These are phyloP conservation scores for Corynascus novoguineensis DNA, from an alignment of 495 filamentous ascomycete genomes.

Conservation along the genomic window DNA sequence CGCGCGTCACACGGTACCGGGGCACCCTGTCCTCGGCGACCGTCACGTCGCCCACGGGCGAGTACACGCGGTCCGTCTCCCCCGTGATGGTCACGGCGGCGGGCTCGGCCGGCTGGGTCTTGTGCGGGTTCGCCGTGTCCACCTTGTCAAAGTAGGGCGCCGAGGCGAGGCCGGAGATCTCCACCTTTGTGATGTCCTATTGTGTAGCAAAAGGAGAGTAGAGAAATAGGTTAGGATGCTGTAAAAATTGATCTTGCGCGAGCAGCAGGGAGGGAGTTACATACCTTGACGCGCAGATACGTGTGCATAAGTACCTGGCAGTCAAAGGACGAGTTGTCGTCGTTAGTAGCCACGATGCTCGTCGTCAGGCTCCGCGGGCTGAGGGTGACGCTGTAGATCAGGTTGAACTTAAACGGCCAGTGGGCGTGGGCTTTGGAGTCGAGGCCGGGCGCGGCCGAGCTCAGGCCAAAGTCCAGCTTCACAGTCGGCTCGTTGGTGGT, in stretches of 20 bases:
- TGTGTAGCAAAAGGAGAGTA: neutral
- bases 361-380: conserved; percentile 69
- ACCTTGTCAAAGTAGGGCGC: conserved; percentile 80
- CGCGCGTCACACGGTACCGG: conserved; percentile 65
- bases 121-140: conserved; percentile 48
- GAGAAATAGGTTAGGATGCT: neutral
- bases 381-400: conserved; percentile 90
- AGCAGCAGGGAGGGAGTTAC: conserved; percentile 13
- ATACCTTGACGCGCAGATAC: conserved; percentile 75
- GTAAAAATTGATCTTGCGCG: too few relatives aligned
- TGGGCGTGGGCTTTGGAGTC: conserved; percentile 54
- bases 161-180: conserved; percentile 65
- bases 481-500: conserved; percentile 54
- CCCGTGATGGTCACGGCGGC: conserved; percentile 53
- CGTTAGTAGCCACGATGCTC: conserved; percentile 80
- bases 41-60: conserved; percentile 42
- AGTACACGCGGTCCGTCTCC: conserved; percentile 74
- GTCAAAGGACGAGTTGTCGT: conserved; percentile 72
- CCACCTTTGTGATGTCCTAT: conserved; percentile 68
- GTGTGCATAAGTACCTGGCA: conserved; percentile 91
- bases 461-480: conserved; percentile 93
- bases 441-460: conserved; percentile 52
- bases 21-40: conserved; percentile 57
- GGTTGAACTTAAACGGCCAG: conserved; percentile 80
- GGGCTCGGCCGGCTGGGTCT: conserved; percentile 48